Conservation (phyloP, 2,329 filamentous ascomycete species). For the Colletotrichum spinosum region DNA sequence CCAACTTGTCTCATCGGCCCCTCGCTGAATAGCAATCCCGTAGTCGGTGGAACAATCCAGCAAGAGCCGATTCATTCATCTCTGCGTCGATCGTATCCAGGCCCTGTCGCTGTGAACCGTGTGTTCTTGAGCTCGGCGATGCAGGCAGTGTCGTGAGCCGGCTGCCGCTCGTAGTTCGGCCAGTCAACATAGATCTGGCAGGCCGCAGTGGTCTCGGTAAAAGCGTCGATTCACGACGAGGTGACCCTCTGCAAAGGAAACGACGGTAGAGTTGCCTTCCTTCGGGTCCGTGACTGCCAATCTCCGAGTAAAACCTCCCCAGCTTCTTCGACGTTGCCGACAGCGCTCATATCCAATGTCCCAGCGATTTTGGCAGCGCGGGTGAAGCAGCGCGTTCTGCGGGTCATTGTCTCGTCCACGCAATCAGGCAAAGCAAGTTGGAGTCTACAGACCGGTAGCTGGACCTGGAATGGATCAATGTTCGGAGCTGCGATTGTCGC, state of each 20-base stretch:
- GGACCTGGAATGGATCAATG: too few species aligned
- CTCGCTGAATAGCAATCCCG: background rate
- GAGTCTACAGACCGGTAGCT: too few species aligned
- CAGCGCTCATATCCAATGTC: background rate
- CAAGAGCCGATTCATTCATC: background rate
- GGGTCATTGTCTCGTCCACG: background rate
- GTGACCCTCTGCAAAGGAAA: too few species aligned
- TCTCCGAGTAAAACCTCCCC: too few species aligned
- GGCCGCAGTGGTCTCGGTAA: too few species aligned
- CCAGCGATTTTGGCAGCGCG: background rate
- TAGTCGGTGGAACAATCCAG: background rate
- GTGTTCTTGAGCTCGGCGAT: background rate
- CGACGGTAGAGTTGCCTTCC: too few species aligned
- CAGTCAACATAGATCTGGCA: background rate
- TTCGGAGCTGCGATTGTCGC: too few species aligned
- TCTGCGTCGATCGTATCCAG: accelerated
- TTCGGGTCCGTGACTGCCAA: too few species aligned
- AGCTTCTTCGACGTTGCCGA: too few species aligned
- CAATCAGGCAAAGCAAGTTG: too few species aligned
- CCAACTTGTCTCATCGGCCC: background rate
- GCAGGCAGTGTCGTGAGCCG: background rate
- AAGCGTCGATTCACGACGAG: too few species aligned
- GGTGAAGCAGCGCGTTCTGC: background rate
- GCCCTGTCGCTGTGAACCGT: background rate
- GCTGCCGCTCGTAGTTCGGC: too few species aligned